These are phyloP conservation scores for Penicillium olsonii DNA, from an alignment of 2,329 filamentous ascomycete genomes.

Conservation along the genomic window DNA sequence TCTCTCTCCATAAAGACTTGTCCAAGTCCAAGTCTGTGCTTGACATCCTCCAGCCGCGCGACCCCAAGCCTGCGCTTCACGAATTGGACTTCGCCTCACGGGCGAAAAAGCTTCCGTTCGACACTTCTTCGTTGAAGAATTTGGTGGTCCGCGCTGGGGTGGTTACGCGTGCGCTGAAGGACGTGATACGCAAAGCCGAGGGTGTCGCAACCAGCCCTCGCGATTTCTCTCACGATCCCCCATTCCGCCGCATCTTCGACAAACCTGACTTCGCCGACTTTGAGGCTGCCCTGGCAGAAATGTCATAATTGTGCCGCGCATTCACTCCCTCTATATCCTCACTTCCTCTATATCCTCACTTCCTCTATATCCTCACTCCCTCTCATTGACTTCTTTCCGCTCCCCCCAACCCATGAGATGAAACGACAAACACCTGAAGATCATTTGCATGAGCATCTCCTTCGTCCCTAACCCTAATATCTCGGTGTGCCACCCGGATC, in stretches of 20 bases:
- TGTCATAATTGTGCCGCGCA: constrained; percentile 9
- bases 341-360: no score
- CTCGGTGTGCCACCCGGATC: neutral
- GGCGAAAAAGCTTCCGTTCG: constrained; percentile 62
- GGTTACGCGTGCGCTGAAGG: constrained; percentile 52
- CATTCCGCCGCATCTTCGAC: constrained; percentile 52
- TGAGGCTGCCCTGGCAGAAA: constrained; percentile 28
- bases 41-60: constrained; percentile 57
- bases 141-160: constrained; percentile 57
- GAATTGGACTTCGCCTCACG: constrained; percentile 28
- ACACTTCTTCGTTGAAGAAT: constrained; percentile 64
- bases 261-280: constrained; percentile 39
- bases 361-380: constrained; percentile 8
- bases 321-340: constrained; percentile 1
- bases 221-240: constrained; percentile 40
- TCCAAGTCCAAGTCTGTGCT: constrained; percentile 64
- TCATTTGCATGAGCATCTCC: constrained; percentile 16
- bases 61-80: constrained; percentile 28
- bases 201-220: constrained; percentile 40
- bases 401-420: constrained; percentile 12
- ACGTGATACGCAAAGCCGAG: constrained; percentile 52
- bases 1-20: constrained; percentile 56
- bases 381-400: constrained; percentile 13
- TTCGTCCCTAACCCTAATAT: constrained; percentile 11
- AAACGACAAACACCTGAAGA: constrained; percentile 9